Base-by-base conservation (phyloP, 2,329 filamentous ascomycete genomes). In the Colletotrichum salicis region DNA sequence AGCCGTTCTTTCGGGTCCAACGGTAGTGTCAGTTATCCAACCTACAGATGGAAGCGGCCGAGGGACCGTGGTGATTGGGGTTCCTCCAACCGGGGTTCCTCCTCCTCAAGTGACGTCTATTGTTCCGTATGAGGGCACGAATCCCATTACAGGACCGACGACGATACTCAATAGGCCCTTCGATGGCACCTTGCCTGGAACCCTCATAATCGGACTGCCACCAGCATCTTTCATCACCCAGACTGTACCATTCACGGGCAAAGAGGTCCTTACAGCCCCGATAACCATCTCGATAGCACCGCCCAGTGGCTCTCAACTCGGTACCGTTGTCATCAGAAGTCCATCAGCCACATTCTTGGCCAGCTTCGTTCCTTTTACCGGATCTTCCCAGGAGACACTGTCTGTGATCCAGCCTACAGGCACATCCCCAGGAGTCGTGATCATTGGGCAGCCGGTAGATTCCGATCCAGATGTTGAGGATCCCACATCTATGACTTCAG, bases 91-190 rank as follows among this genome's bases (percentile, higher is more conserved):
- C 2, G 60, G 65, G 3, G 27, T 65, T 27, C 70, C 67, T 10
- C 72, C 60, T 15, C 70, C 62, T 13, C 73, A 59, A 51, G 63
- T 66, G 31, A 73, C 71, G 5, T 67, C 73, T 8, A 58, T 58
- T 12, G 37, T 72, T 55, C 45, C 67, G 1, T 71, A 64, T 10
- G 56, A 48, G 7, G 55, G 48, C n/a, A 45, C 51, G 0, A 59
- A 24, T 8, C 56, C 67, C 4, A 54, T 61, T 45, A 73, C 67
- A 5, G n/a, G 29, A 15, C n/a, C 58, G 27, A 61, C 51, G 13
- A 72, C 71, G n/a, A 67, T 73, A 1, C 55, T 65, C 22, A 64
- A 70, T 19, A 48, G 60, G 7, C 65, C 57, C 15, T 67, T 67
- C 24, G 64, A 67, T 19, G 57, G 65, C 6, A 67, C 33, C 4